Conservation (phyloP, 305 asterid species). For the Fraxinus albicans region DNA sequence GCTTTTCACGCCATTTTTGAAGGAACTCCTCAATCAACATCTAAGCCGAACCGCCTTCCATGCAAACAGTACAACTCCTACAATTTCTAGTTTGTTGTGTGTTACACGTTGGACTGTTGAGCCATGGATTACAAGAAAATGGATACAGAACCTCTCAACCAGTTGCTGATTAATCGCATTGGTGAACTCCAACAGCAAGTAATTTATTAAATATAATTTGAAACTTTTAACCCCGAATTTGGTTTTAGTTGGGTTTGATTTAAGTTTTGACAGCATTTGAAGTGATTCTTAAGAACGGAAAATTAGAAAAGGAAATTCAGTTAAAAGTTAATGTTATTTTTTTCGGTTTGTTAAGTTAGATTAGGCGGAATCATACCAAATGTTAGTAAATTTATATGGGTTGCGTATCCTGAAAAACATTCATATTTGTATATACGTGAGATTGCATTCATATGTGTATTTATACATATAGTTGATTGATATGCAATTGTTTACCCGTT, state of each 20-base stretch:
- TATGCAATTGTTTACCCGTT: not conserved
- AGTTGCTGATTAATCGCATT: slow-evolving; percentile 28
- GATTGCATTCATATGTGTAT: not conserved
- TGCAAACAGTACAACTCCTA: not conserved
- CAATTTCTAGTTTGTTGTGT: slow-evolving; percentile 1
- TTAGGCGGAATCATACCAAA: not conserved
- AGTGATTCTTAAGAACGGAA: not conserved
- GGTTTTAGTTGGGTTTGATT: slow-evolving; percentile 4
- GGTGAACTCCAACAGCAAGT: slow-evolving; percentile 34
- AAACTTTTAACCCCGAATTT: not conserved
- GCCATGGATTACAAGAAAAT: slow-evolving; percentile 30
- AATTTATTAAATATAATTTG: not conserved
- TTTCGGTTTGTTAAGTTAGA: slow-evolving; percentile 1
- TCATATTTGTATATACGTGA: not conserved
- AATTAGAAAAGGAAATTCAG: not conserved
- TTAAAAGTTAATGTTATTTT: not conserved
- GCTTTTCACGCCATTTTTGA: not conserved
- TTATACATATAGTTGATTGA: not conserved
- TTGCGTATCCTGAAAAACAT: not conserved
- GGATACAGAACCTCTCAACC: slow-evolving; percentile 29
- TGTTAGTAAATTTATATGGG: not conserved
- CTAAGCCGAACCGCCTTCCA: not conserved
- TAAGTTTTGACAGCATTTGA: not conserved
- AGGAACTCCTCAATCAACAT: not conserved
- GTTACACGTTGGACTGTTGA: not conserved